Percentiles rank a stretch among this genome's conserved stretches.
These are phyloP conservation scores for Thermothelomyces thermophilus DNA, from an alignment of 2,329 filamentous ascomycete genomes.

Conservation along the genomic window DNA sequence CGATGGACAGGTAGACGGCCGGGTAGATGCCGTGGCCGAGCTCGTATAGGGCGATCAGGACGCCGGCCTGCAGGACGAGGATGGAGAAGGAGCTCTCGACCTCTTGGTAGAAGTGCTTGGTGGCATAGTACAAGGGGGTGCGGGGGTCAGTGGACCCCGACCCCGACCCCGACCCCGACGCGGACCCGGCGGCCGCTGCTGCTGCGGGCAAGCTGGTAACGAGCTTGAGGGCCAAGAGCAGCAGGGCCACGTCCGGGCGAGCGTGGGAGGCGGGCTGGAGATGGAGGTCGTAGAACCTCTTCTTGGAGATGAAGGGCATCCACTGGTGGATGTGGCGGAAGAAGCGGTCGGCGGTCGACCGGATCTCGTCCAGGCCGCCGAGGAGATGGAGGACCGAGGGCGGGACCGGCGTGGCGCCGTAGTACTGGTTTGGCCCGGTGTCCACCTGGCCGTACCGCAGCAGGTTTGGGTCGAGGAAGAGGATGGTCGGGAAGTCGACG, in stretches of 20 bases:
- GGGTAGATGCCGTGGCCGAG: not conserved
- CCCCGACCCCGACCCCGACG: no score
- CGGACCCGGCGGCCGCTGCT: not conserved
- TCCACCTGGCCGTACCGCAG: no score
- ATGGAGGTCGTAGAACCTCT: not conserved
- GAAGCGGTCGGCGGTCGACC: not conserved
- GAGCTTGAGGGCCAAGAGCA: not conserved
- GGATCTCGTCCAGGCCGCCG: not conserved
- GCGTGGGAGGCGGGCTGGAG: not conserved
- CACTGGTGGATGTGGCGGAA: not conserved
- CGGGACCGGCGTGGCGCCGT: not conserved
- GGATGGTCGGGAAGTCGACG: no score
- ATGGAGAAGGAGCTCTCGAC: not conserved
- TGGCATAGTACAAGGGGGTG: not conserved
- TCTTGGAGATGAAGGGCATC: not conserved
- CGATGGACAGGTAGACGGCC: not conserved
- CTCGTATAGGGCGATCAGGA: conserved; percentile 1
- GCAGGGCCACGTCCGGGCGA: not conserved
- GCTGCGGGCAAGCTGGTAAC: no score
- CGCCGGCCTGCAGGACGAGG: not conserved
- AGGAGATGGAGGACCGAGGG: not conserved
- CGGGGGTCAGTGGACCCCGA: no score
- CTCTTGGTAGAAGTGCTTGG: not conserved
- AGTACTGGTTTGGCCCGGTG: no score
- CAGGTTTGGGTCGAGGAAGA: no score